Base-by-base conservation (phyloP, 495 filamentous ascomycete genomes). In the Daldinia caldariorum region DNA sequence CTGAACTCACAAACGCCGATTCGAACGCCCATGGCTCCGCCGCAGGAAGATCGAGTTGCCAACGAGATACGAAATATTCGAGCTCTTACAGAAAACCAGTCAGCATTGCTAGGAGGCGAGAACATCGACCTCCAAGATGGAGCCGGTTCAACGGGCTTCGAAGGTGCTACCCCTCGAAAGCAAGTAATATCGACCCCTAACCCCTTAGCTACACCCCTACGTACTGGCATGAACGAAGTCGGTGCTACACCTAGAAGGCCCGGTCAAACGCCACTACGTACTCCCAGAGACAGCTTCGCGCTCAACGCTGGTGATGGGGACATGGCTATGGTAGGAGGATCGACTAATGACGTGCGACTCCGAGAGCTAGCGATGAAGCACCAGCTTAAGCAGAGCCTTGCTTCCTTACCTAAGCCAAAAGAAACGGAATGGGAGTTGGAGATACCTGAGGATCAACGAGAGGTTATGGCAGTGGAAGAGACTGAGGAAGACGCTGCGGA, bases 61-160 rank as follows among this genome's bases (percentile, higher is more conserved):
- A 99, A 98, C 74, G 95, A 99, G 78, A 96, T 98, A 63, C 90
- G 88, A 66, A 98, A 99, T 77, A 97, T 97, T 60, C 86, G 92
- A 41, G 93, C 94, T 6, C 82, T 97, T 50, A 97, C 94, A 0
- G 92, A 97, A 74, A 98, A 95, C 0, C 92, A 97, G 75, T 97
- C 94, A n/a, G 96, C 93, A 16, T 83, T 99, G 14, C 85, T 98
- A 16, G 95, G 95, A 61, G 95, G 94, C 0, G 96, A 98, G 64
- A 98, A 97, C 72, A 94, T 93, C 0, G 92, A 92, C 41, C 83
- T 98, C 10, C 87, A 93, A 65, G 91, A 97, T 72, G 92, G 92
- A 18, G 82, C 83, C 39, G 89, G 87, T 9, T 94, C 93, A 26
- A 97, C 94, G 32, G 94, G 94, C 0, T 97, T 97, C 72, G 92